These are phyloP conservation scores for Aquilaria sinensis DNA, from an alignment of 345 rosid species.

Conservation along the genomic window DNA sequence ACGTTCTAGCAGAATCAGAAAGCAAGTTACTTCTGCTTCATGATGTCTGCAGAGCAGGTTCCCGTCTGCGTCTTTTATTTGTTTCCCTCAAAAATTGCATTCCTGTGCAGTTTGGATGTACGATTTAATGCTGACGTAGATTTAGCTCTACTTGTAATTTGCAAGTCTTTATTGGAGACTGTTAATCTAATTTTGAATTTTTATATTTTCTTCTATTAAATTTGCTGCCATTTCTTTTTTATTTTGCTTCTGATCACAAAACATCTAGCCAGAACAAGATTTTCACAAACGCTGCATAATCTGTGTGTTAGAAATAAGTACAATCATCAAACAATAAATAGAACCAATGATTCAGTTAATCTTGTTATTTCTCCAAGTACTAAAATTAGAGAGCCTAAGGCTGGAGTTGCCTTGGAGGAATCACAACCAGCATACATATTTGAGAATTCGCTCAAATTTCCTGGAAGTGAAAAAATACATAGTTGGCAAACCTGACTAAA, in stretches of 20 bases:
- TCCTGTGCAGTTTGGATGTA: slow-evolving; percentile 18
- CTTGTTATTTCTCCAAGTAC: no score
- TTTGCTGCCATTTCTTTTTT: background rate
- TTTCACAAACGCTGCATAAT: background rate
- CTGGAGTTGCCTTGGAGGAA: no score
- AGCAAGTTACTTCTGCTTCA: slow-evolving; percentile 35
- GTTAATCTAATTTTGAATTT: background rate
- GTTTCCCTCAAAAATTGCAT: slow-evolving; percentile 19
- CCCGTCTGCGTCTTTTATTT: background rate
- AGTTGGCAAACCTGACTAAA: slow-evolving; percentile 7
- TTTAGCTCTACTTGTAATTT: slow-evolving; percentile 7
- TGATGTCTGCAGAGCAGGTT: slow-evolving; percentile 21
- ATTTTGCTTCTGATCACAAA: background rate
- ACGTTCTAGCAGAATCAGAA: slow-evolving; percentile 75
- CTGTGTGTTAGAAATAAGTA: no score
- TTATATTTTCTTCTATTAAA: background rate
- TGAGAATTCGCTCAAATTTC: slow-evolving; percentile 11
- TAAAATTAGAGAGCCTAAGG: no score
- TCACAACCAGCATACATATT: background rate
- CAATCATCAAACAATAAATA: no score
- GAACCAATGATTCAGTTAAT: no score
- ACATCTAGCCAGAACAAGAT: no score
- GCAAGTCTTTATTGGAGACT: background rate
- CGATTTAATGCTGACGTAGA: slow-evolving; percentile 17
- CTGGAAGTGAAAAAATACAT: slow-evolving; percentile 11